phyloP scores from a whole-genome alignment of 768 basidiomycete species.

The Suillus paluster region DNA sequence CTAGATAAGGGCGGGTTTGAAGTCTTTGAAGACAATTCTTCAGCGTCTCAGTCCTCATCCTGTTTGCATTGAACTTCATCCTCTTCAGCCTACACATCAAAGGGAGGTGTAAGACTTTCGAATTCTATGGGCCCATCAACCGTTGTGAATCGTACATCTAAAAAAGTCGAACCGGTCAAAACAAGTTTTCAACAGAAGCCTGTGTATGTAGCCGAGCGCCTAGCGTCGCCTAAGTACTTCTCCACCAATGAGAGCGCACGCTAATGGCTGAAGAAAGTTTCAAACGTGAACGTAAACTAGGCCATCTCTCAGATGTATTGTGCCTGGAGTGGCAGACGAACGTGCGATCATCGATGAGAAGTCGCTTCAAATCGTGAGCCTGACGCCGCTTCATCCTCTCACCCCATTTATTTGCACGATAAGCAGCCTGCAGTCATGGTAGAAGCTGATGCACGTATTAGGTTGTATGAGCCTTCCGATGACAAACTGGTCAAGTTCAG shows the following conservation, averaged over 20 bases:
- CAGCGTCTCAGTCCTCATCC: background rate
- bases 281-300: too few relatives aligned
- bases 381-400: background rate
- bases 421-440: slow-evolving; percentile 46
- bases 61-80: background rate
- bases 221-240: too few relatives aligned
- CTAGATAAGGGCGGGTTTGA: background rate
- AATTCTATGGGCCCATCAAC: too few relatives aligned
- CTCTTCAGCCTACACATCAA: background rate
- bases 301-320: too few relatives aligned
- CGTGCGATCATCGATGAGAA: slow-evolving; percentile 16
- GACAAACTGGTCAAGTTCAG: slow-evolving; percentile 65
- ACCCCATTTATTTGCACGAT: background rate
- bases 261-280: too few relatives aligned
- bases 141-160: background rate
- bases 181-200: too few relatives aligned
- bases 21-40: background rate
- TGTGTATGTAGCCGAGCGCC: too few relatives aligned
- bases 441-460: slow-evolving; percentile 52
- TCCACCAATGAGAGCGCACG: too few relatives aligned
- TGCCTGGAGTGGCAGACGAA: slow-evolving; percentile 8
- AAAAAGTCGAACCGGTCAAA: too few relatives aligned
- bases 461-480: slow-evolving; percentile 54
- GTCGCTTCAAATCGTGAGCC: background rate
- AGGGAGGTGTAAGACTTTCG: background rate